Evolutionary conservation across 2,329 filamentous ascomycete genomes (phyloP).

Genomic region (Pseudogymnoascus sp.): DNA sequence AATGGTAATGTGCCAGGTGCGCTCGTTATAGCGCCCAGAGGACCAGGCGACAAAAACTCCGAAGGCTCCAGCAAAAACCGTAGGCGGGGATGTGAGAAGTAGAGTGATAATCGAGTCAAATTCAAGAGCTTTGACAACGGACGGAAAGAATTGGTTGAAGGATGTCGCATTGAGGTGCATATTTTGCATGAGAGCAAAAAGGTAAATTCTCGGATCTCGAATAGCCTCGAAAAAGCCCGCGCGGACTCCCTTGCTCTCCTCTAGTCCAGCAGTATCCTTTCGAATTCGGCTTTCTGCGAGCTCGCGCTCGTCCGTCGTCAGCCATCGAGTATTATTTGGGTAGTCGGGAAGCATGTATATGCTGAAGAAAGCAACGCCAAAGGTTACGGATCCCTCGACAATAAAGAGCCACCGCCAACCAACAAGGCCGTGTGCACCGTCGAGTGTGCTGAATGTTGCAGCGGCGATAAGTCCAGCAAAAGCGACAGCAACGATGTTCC

Average conservation of each 20-base stretch:
- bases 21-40: conserved; percentile 33
- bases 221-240: conserved; percentile 36
- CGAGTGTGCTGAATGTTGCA: conserved; percentile 21
- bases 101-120: conserved; percentile 36
- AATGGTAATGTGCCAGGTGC: conserved; percentile 33
- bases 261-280: conserved; percentile 38
- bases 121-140: conserved; percentile 31
- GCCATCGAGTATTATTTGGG: conserved; percentile 34
- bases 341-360: conserved; percentile 30
- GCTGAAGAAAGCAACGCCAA: conserved; percentile 38
- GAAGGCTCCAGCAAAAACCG: conserved; percentile 32
- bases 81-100: conserved; percentile 37
- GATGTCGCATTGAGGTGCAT: conserved; percentile 38
- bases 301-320: conserved; percentile 36
- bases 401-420: conserved; percentile 45
- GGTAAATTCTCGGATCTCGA: conserved; percentile 36
- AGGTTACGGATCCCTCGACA: conserved; percentile 45
- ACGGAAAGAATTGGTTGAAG: conserved; percentile 37
- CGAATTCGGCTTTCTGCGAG: conserved; percentile 34
- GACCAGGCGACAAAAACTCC: conserved; percentile 35
- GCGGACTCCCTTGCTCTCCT: conserved; percentile 30
- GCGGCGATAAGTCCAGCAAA: conserved; percentile 51
- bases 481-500: conserved; percentile 37
- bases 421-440: conserved; percentile 15
- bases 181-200: conserved; percentile 41